Evolutionary conservation across 805 yeast genomes (phyloP), one percentile per base, ranked within the genome.

Genomic region (Metschnikowia corniflorae): DNA sequence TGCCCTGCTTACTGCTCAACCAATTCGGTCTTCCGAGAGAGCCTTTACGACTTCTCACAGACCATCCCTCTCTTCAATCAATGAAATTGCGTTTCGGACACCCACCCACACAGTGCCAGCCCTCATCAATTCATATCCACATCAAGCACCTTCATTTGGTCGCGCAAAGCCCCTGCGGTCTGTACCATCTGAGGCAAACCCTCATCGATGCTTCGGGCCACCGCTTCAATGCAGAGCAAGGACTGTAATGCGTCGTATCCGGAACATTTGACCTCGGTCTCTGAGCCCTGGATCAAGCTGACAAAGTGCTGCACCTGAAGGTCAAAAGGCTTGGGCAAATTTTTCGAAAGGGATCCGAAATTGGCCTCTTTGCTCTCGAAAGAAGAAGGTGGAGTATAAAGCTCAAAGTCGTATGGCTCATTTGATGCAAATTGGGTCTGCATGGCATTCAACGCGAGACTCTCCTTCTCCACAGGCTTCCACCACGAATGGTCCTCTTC

Each of bases 241-340:
- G 66, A 65, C 20, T 55, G 50, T 24, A 60, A 51, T 2, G 65
- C 68, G 32, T 62, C 67, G 31, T 53, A 55, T 1, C 65, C 65
- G 2, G 62, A 43, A 33, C 68, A 62, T 31, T 54, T 55, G 16
- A 33, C 46, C 10, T 53, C 51, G 14, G 58, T 60, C n/a, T 51
- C 45, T 6, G 25, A 40, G 1, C 63, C 65, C 12, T 44, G 47
- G 18, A 65, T 53, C 30, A 65, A 47, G 31, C 61, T 56, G 15
- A 65, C 59, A 44, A 66, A 66, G 40, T 66, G 71, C 29, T 60
- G 57, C 33, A 66, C 47, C 39, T 66, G 71, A 16, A 57, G 51
- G 35, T 63, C 71, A 44, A 66, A 66, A 2, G 71, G 71, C 36
- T 55, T 43, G 5, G 50, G 50, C 19, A 40, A 32, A 9, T 25